Evolutionary conservation across 1,284 basidiomycete genomes (phyloP).

Genomic region (Sporisorium scitamineum): DNA sequence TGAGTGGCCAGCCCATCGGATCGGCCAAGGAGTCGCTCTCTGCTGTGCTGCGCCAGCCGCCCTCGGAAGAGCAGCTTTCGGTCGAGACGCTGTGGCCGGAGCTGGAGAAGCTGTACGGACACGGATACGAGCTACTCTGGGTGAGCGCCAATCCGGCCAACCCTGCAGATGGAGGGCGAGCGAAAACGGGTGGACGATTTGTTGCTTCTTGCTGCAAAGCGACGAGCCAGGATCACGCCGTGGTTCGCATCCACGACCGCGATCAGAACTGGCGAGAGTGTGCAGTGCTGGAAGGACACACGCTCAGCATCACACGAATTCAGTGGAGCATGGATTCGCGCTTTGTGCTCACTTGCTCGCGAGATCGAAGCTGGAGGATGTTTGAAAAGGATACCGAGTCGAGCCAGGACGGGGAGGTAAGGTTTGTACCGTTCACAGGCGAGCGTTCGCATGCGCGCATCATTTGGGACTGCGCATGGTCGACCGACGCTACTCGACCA

Average conservation of each 20-base stretch:
- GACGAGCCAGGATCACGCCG: slow-evolving; percentile 86
- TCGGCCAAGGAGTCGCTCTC: slow-evolving; percentile 41
- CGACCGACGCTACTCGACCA: slow-evolving; percentile 69
- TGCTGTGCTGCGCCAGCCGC: slow-evolving; percentile 64
- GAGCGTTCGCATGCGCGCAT: slow-evolving; percentile 90
- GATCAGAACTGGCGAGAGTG: slow-evolving; percentile 77
- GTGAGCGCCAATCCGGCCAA: slow-evolving; percentile 42
- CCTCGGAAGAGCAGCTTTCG: slow-evolving; percentile 76
- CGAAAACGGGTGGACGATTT: slow-evolving; percentile 72
- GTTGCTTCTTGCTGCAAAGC: slow-evolving; percentile 95
- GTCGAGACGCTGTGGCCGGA: slow-evolving; percentile 95
- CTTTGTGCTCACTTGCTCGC: slow-evolving; percentile 83
- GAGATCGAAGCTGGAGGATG: slow-evolving; percentile 93
- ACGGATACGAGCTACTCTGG: slow-evolving; percentile 87
- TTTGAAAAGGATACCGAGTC: slow-evolving; percentile 71
- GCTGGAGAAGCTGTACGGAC: slow-evolving; percentile 94
- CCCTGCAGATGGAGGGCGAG: slow-evolving; percentile 23
- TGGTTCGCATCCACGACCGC: slow-evolving; percentile 82
- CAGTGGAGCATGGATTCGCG: slow-evolving; percentile 86
- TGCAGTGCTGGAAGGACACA: slow-evolving; percentile 82
- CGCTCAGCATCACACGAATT: slow-evolving; percentile 88
- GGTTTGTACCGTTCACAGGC: slow-evolving; percentile 51
- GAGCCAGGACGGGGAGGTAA: not conserved
- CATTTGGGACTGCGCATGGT: slow-evolving; percentile 94
- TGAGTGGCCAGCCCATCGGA: slow-evolving; percentile 53